Conservation (phyloP, 768 basidiomycete genomes). For the Astraeus odoratus region DNA sequence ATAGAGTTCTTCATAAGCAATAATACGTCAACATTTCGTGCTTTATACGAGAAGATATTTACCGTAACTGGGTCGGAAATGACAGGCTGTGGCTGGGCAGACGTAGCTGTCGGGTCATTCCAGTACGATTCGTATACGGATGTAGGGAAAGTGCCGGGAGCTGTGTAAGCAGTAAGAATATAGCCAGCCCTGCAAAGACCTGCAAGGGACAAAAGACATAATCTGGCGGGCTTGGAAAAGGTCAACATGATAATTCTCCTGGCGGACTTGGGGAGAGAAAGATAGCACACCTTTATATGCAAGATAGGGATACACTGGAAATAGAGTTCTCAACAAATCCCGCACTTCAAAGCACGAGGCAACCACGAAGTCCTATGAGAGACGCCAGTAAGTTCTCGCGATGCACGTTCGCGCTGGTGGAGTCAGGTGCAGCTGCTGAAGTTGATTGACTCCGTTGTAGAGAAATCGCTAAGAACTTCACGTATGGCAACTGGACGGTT, state of each 20-base stretch:
- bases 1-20: neutral
- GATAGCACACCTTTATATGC: neutral
- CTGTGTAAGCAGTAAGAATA: conserved; percentile 42
- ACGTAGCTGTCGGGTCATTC: conserved; percentile 63
- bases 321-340: no score
- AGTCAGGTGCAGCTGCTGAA: no score
- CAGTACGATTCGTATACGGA: conserved; percentile 54
- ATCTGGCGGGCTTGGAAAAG: conserved; percentile 7
- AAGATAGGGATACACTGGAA: neutral
- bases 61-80: conserved; percentile 65
- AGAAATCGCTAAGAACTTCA: no score
- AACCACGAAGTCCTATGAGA: no score
- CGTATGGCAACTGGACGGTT: no score
- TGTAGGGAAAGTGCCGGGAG: conserved; percentile 56
- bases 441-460: no score
- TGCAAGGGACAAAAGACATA: conserved; percentile 6
- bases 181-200: conserved; percentile 6
- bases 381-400: no score
- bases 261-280: neutral
- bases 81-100: conserved; percentile 63
- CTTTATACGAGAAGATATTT: no score
- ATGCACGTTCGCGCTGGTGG: no score
- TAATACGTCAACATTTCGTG: conserved; percentile 9
- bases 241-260: conserved; percentile 9
- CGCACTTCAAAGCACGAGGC: no score